Base-by-base conservation (phyloP, 2,329 filamentous ascomycete genomes). In the Colletotrichum orchidophilum region DNA sequence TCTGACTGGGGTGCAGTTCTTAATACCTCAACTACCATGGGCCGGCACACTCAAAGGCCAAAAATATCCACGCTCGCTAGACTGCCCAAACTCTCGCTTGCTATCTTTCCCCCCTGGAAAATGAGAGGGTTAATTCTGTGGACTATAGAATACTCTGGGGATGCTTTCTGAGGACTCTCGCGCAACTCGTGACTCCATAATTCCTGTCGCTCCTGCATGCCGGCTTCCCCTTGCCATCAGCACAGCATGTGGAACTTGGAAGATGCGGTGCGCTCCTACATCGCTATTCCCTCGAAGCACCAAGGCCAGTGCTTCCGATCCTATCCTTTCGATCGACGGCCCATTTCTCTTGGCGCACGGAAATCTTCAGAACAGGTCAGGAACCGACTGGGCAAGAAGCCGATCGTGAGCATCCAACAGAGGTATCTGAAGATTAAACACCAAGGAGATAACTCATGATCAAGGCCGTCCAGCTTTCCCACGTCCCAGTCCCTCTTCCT, bases 121-220 rank as follows among this genome's bases (percentile, higher is more conserved):
- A 18, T 60, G 49, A 55, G 21, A 26, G 21, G 33, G 53, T 29
- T 63, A 8, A 26, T 15, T 27, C n/a, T n/a, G 60, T 24, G 60
- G 31, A 8, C 7, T 18, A 21, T 11, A 18, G 21, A 46, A 15
- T 46, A 54, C 29, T 27, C 46, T 13, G 42, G 35, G 49, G 35
- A n/a, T 15, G 12, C 27, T 27, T 46, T 29, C 24, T 42, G 42
- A 35, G 42, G 42, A 29, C 12, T 21, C n/a, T 62, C 8, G 27
- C 13, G 12, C 13, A 21, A 53, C 61, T 27, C 39, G 50, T n/a
- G 59, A 31, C 39, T 39, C 60, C 61, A 69, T 64, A 42, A 50
- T 39, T 64, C 21, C 66, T 69, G 66, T 69, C 66, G 52, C 50
- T 65, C 60, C 53, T 69, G 66, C 61, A 62, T 46, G 5, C 46